phyloP scores from a whole-genome alignment of 352 stramenopile genomes.

The Pythium chondricola region DNA sequence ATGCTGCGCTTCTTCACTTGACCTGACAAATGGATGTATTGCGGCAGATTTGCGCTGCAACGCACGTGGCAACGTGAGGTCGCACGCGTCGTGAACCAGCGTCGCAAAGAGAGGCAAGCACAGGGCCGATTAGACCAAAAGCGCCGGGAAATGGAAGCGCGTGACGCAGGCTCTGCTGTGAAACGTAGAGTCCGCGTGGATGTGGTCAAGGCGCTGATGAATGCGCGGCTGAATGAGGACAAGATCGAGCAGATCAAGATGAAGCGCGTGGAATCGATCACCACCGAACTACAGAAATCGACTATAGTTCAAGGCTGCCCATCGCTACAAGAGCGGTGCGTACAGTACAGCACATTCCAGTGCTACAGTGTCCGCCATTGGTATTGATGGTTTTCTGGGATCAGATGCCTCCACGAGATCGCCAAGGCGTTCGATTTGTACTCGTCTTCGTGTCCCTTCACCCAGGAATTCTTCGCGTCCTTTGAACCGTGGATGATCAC shows the following conservation, averaged over 20 bases:
- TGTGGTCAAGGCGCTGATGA: conserved; percentile 61
- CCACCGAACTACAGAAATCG: conserved; percentile 48
- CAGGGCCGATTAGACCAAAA: conserved; percentile 36
- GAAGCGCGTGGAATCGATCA: conserved; percentile 51
- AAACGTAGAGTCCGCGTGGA: conserved; percentile 65
- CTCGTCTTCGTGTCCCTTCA: conserved; percentile 47
- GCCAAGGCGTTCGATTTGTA: conserved; percentile 72
- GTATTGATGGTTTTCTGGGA: neutral
- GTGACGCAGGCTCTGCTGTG: conserved; percentile 20
- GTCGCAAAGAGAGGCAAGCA: conserved; percentile 41
- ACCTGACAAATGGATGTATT: neutral
- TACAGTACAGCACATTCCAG: no score
- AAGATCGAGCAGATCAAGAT: conserved; percentile 64
- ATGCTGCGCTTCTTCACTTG: neutral
- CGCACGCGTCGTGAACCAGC: conserved; percentile 36
- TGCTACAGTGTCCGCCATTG: no score
- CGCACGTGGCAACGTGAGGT: conserved; percentile 57
- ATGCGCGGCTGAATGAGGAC: conserved; percentile 69
- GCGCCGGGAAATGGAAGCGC: conserved; percentile 24
- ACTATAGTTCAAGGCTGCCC: conserved; percentile 7
- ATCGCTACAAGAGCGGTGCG: conserved; percentile 52
- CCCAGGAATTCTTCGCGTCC: conserved; percentile 47
- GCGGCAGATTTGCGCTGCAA: conserved; percentile 55
- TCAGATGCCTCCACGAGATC: conserved; percentile 68
- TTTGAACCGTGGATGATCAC: conserved; percentile 81